Conservation (phyloP, 805 yeast genomes). For the Barnettozyma sp. region DNA sequence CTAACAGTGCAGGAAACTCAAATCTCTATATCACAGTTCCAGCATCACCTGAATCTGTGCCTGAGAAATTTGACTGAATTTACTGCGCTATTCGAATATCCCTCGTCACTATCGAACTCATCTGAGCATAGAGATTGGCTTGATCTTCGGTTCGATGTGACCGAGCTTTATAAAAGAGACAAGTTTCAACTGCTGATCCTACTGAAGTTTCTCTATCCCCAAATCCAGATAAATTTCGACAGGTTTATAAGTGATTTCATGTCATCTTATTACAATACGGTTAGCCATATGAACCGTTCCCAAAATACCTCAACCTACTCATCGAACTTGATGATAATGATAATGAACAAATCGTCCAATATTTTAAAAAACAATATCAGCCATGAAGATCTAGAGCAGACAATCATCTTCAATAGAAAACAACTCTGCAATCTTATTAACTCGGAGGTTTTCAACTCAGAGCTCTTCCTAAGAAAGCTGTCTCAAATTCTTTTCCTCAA, state of each 20-base stretch:
- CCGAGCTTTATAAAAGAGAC: conserved; percentile 14
- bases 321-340: conserved; percentile 6
- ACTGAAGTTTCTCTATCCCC: conserved; percentile 15
- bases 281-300: conserved; percentile 18
- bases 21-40: conserved; percentile 13
- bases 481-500: conserved; percentile 20
- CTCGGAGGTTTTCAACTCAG: conserved; percentile 23
- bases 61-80: conserved; percentile 7
- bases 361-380: conserved; percentile 2
- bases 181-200: conserved; percentile 17
- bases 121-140: too few species aligned
- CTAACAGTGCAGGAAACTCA: conserved; percentile 12
- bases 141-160: conserved; percentile 14
- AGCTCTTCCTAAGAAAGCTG: conserved; percentile 15
- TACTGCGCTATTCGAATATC: not conserved
- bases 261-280: conserved; percentile 21
- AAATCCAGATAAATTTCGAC: conserved; percentile 5
- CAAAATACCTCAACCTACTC: conserved; percentile 22
- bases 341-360: conserved; percentile 10
- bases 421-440: conserved; percentile 19
- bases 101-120: too few species aligned
- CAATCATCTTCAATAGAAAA: conserved; percentile 16
- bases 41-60: conserved; percentile 8
- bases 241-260: conserved; percentile 18
- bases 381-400: conserved; percentile 8